Evolutionary conservation across 164 flowering plant species (phyloP), one percentile per base, ranked within the genome.

Genomic region (Chimonanthus praecox): DNA sequence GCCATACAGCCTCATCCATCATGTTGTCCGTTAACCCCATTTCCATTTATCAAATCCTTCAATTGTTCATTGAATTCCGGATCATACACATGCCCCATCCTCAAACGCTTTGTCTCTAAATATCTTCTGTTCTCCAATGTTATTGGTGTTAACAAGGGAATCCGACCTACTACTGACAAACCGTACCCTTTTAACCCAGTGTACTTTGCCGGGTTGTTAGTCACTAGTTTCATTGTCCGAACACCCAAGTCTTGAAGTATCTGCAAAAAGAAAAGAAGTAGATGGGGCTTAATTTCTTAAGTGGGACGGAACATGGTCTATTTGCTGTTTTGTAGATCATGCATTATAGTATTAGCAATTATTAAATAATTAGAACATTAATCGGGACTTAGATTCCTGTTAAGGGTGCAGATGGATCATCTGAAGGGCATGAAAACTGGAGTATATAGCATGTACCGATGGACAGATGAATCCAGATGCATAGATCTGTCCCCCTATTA

Each of bases 201-300:
- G 63, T 89, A 96, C 82, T 94, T 96, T 6, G 97, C 83, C 15
- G 98, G 99, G 76, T 94, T 96, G 84, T 96, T 96, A 21, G 98
- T 92, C 98, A 96, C 89, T 78, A 94, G 76, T 86, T 85, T 89
- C 97, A 96, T 90, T 3, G 98, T 90, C 47, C 88, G 78, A 43
- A 96, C 95, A 64, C 99, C 98, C 47, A 96, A 83, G 76, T 92
- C 98, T 73, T 94, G 82, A 18, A 96, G 78, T 1, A 96, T 94
- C 98, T 93, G 93, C 86, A 88, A 47, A 10, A 47, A 64, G 11
- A 33, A 75, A 7, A 44, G n/a, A n/a, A n/a, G n/a, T 54, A 54
- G 60, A 6, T 13, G n/a, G 5, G 11, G 60, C 16, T 54, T 5
- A 54, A 11, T 13, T 54, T 54, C 4, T 54, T 33, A 33, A 33